A percentile compares a stretch with the other conserved stretches of the same genome.
phyloP scores from a whole-genome alignment of 23 red algal species.

The Cyanidioschyzon merolae region DNA sequence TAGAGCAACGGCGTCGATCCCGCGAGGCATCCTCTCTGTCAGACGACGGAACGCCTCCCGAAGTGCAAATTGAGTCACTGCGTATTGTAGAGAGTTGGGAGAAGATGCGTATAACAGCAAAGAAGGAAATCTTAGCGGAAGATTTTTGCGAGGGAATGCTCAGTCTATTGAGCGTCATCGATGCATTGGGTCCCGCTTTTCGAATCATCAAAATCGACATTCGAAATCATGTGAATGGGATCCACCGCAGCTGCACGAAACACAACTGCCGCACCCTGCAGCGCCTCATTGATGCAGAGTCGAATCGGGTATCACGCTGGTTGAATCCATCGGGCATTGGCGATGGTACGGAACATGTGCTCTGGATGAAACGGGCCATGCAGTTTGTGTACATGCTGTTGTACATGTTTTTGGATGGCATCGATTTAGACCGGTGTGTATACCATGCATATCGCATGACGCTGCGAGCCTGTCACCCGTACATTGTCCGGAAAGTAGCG shows the following conservation, averaged over 20 bases:
- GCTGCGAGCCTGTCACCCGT: conserved; percentile 4
- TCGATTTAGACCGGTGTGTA: neutral
- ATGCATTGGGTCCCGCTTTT: neutral
- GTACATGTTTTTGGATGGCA: neutral
- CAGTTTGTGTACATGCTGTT: conserved; percentile 13
- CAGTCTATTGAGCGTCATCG: neutral
- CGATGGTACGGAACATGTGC: neutral
- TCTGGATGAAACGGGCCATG: conserved; percentile 12
- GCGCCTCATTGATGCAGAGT: neutral
- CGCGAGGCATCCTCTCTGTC: neutral
- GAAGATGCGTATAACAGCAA: neutral
- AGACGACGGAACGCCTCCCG: neutral
- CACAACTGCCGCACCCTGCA: conserved; percentile 4
- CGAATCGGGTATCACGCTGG: neutral
- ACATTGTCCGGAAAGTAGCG: neutral
- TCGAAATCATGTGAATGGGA: neutral
- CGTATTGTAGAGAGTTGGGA: neutral
- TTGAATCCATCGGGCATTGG: neutral
- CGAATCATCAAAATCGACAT: conserved; percentile 11
- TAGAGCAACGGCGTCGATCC: neutral
- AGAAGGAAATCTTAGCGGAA: neutral
- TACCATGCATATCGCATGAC: conserved; percentile 6
- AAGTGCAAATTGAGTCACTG: neutral
- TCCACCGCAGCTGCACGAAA: neutral
- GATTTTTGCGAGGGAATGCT: conserved; percentile 16